Base-by-base conservation (phyloP, 2,329 filamentous ascomycete genomes). In the Coniochaeta hoffmannii region DNA sequence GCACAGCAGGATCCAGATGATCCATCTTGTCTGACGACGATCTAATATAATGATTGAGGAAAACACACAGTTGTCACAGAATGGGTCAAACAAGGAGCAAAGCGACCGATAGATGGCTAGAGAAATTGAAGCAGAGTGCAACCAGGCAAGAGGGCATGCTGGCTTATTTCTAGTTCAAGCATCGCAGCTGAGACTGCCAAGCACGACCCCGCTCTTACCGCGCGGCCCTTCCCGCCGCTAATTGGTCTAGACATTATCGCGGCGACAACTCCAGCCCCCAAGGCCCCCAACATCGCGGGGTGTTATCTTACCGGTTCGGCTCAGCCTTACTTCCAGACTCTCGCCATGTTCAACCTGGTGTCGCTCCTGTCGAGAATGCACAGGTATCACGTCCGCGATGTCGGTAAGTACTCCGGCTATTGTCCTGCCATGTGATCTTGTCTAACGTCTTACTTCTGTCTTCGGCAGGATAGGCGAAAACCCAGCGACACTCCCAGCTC, bases 1-100 rank as follows among this genome's bases (percentile, higher is more conserved):
- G 49, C n/a, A 51, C 49, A 7, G 49, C 49, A 15, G 49, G 49
- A 34, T 51, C 49, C 49, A 51, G 19, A 32, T 51, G 28, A 24
- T n/a, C n/a, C n/a, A 6, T 19, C 17, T 31, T 12, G 3, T 51
- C 49, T 24, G 49, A 31, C 49, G 32, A 2, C 49, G 17, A 41
- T 11, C 17, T 19, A n/a, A n/a, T n/a, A n/a, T n/a, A n/a, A n/a
- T n/a, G n/a, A n/a, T n/a, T n/a, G n/a, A n/a, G n/a, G n/a, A n/a
- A n/a, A n/a, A n/a, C n/a, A n/a, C n/a, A n/a, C n/a, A n/a, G n/a
- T n/a, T n/a, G n/a, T n/a, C n/a, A n/a, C n/a, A n/a, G n/a, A n/a
- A n/a, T n/a, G n/a, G n/a, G n/a, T n/a, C n/a, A n/a, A n/a, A n/a
- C n/a, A n/a, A n/a, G n/a, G n/a, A n/a, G n/a, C n/a, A n/a, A n/a